Conservation (phyloP, 306 rosid species). For the Begonia loranthoides region DNA sequence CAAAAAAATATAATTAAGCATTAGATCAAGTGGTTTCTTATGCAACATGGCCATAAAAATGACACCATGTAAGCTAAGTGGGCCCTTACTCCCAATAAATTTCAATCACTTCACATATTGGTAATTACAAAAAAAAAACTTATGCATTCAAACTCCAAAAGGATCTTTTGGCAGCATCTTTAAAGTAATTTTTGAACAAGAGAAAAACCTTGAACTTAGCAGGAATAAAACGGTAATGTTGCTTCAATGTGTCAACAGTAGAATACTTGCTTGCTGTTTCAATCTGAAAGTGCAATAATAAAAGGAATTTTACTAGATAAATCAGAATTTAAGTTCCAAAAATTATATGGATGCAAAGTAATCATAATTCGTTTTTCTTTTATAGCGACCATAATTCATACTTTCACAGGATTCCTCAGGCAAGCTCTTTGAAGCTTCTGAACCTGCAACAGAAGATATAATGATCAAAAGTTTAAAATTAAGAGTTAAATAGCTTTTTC, state of each 20-base stretch:
- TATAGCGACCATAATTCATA: too few relatives aligned
- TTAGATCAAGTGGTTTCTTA: too few relatives aligned
- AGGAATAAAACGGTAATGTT: constrained; percentile 61
- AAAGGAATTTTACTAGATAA: not conserved
- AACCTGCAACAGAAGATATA: constrained; percentile 36
- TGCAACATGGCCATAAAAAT: not conserved
- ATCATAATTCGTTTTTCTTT: too few relatives aligned
- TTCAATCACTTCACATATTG: not conserved
- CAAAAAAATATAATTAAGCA: too few relatives aligned
- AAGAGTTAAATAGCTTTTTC: not conserved
- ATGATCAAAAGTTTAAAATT: constrained; percentile 5
- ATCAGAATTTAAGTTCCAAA: not conserved
- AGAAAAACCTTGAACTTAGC: constrained; percentile 9
- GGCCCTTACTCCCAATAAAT: not conserved
- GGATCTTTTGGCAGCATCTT: too few relatives aligned
- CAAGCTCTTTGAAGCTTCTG: constrained; percentile 77
- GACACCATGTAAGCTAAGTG: not conserved
- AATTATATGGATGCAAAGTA: not conserved
- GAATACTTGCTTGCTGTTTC: constrained; percentile 83
- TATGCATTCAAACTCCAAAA: not conserved
- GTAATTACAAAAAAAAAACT: not conserved
- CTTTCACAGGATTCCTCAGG: constrained; percentile 96
- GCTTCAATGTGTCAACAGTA: constrained; percentile 80
- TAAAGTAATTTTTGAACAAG: too few relatives aligned
- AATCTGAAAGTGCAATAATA: constrained; percentile 35